Percentiles rank a stretch among this genome's conserved stretches.
Conservation (phyloP, 306 rosid species). For the Vigna unguiculata region DNA sequence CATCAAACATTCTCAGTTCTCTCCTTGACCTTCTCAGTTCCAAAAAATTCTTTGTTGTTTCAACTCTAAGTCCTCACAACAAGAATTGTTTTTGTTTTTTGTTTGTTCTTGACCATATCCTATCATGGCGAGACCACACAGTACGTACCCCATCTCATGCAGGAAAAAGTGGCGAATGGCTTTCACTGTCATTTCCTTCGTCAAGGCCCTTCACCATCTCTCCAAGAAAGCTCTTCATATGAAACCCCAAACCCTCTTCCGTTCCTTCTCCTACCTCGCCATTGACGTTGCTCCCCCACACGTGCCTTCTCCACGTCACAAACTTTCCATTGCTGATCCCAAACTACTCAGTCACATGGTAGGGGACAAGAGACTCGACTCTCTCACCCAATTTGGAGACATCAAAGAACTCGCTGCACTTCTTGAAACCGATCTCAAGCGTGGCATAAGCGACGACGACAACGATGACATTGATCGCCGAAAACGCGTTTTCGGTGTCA, state of each 20-base stretch:
- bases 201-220: not conserved
- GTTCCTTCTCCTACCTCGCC: not conserved
- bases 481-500: not conserved
- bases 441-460: not conserved
- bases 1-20: too few species aligned
- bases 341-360: not conserved
- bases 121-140: not conserved
- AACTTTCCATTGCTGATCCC: too few species aligned
- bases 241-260: not conserved
- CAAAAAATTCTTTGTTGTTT: too few species aligned
- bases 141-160: conserved; percentile 9
- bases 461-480: not conserved
- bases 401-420: not conserved
- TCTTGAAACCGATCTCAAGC: not conserved
- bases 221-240: not conserved
- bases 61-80: too few species aligned
- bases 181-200: not conserved
- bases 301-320: not conserved
- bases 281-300: not conserved
- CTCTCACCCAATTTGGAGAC: not conserved
- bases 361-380: not conserved
- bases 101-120: not conserved
- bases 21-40: not conserved
- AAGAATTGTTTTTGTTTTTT: not conserved
- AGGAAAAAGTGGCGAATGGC: conserved; percentile 18